phyloP scores from a whole-genome alignment of 495 filamentous ascomycete genomes.

The Neurospora sp. region DNA sequence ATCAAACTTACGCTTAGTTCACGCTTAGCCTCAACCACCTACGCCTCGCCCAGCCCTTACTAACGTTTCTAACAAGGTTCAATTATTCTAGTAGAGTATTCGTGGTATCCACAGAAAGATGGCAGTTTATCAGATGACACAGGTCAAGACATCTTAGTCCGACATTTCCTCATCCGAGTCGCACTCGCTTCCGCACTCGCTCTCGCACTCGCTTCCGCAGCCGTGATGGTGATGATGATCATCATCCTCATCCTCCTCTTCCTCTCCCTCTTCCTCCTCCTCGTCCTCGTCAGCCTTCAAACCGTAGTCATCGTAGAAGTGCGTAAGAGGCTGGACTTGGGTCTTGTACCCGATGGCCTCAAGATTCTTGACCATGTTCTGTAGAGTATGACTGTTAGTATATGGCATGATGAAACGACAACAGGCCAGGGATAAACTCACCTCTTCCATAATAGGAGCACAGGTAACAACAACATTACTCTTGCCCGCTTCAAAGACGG shows the following conservation, averaged over 20 bases:
- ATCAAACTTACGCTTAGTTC: neutral
- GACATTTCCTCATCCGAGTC: neutral
- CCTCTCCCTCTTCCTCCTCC: conserved; percentile 52
- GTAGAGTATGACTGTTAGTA: conserved; percentile 5
- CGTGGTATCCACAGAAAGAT: neutral
- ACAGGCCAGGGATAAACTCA: conserved; percentile 30
- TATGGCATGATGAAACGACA: conserved; percentile 7
- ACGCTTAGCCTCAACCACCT: neutral
- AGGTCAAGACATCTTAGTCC: neutral
- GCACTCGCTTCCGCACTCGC: neutral
- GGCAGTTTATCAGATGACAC: neutral
- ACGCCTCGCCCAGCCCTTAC: neutral
- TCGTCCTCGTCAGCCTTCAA: conserved; percentile 60
- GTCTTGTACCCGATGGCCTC: conserved; percentile 67
- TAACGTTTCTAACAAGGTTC: neutral
- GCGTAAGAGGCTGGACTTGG: conserved; percentile 59
- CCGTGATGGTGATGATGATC: conserved; percentile 11
- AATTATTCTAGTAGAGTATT: neutral
- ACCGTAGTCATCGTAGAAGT: conserved; percentile 89
- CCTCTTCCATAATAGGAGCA: conserved; percentile 73
- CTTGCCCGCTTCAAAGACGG: conserved; percentile 63
- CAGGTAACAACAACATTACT: conserved; percentile 86
- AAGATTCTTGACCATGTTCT: conserved; percentile 66
- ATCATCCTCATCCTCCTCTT: conserved; percentile 42
- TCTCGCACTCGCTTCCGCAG: neutral